Evolutionary conservation across 2,329 filamentous ascomycete species (phyloP), one percentile per base, ranked within the genome.

Genomic region (Grosmannia penicillata): DNA sequence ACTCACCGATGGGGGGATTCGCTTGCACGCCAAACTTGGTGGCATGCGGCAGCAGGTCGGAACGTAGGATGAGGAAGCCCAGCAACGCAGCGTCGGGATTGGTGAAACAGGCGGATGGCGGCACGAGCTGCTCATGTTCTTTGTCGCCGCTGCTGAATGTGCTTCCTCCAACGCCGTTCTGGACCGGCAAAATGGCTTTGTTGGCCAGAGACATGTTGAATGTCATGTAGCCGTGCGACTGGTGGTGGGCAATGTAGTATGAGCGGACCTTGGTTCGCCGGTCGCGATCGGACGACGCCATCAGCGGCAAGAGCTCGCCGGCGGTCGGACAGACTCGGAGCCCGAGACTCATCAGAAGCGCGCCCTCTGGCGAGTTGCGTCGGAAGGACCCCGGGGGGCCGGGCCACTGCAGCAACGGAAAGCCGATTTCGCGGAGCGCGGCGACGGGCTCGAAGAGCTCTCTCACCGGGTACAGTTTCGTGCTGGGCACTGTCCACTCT

Each of bases 351-450:
- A 66, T 56, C 7, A 98, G 60, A 45, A 98, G 91, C 29, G 67
- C 71, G 1, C 74, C 85, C 57, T 98, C 91, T 1, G 64, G 58
- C 46, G 75, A 82, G 37, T 57, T 62, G n/a, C 69, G 56, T 34
- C 73, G 68, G 53, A 78, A 84, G 43, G 69, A 73, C 4, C 77
- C 70, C 10, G 66, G 62, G 18, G 65, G 63, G 0, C 71, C 82
- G 4, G 82, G 82, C 86, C 86, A 96, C 52, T 85, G 82, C 30
- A 93, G 57, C 4, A 94, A 67, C 0, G 82, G 82, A 8, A 96
- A 57, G 4, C 72, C 69, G 10, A 96, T 66, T 17, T 72, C 65
- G 26, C 82, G 70, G 8, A 93, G 63, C 1, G 70, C 60, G 28
- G 78, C 75, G 39, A 78, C 78, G 4, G 87, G 87, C 53, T 89